phyloP scores from a whole-genome alignment of 306 rosid genomes.

The Pachyrhizus erosus region DNA sequence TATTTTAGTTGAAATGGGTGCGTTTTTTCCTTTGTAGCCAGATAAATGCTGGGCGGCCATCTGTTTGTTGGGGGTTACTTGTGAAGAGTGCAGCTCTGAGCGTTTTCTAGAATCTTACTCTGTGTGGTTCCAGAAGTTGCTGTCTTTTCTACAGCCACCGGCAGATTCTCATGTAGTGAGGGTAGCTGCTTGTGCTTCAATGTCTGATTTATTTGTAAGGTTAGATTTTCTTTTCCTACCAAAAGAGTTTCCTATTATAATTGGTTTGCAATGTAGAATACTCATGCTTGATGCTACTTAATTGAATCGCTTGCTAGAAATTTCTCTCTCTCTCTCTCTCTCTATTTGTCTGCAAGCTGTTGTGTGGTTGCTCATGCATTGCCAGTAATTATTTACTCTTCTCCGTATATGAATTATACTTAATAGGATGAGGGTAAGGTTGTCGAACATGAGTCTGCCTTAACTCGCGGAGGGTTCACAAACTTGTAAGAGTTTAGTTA shows the following conservation, averaged over 20 bases:
- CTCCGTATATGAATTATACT: conserved; percentile 20
- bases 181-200: conserved; percentile 80
- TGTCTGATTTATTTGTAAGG: conserved; percentile 82
- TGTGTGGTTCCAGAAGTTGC: conserved; percentile 72
- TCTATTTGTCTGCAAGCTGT: neutral
- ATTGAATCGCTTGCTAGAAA: conserved; percentile 23
- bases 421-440: neutral
- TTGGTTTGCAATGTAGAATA: neutral
- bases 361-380: neutral
- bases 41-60: conserved; percentile 95
- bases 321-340: neutral
- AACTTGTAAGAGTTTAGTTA: neutral
- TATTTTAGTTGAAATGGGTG: conserved; percentile 37
- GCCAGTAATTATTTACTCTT: neutral
- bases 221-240: conserved; percentile 48
- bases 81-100: conserved; percentile 72
- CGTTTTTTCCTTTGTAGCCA: conserved; percentile 61
- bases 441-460: neutral
- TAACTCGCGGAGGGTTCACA: neutral
- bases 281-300: conserved; percentile 33
- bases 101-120: conserved; percentile 74
- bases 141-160: conserved; percentile 63
- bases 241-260: conserved; percentile 10
- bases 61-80: conserved; percentile 82
- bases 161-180: conserved; percentile 67